A percentile compares a stretch with the other conserved stretches of the same genome.
Evolutionary conservation across 495 filamentous ascomycete species (phyloP).

Genomic region (Aspergillus campestris): DNA sequence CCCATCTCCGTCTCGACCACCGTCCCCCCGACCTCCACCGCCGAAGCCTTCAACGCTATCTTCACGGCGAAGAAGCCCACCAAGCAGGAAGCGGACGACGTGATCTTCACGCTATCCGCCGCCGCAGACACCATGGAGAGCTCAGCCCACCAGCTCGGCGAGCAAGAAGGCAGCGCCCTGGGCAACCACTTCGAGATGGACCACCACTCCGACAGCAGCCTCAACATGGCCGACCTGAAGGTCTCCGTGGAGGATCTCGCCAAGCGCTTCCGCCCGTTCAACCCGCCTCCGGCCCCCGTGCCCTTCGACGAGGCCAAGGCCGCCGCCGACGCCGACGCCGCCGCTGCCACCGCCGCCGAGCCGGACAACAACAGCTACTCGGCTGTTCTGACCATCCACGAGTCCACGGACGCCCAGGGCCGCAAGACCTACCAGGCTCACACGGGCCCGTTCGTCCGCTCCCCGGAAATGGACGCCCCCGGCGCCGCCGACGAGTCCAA

Average conservation of each 20-base stretch:
- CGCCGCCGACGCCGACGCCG: conserved; percentile 11
- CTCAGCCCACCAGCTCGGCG: conserved; percentile 38
- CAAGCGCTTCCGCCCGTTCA: conserved; percentile 63
- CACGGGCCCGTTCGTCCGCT: conserved; percentile 33
- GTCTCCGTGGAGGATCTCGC: conserved; percentile 45
- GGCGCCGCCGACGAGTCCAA: conserved; percentile 17
- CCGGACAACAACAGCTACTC: conserved; percentile 49
- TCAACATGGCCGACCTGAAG: conserved; percentile 27
- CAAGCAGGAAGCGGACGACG: conserved; percentile 51
- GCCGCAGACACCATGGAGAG: conserved; percentile 65
- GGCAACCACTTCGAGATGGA: conserved; percentile 43
- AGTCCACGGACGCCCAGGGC: conserved; percentile 63
- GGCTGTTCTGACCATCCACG: conserved; percentile 72
- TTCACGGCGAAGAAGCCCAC: conserved; percentile 50
- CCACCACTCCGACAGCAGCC: conserved; percentile 18
- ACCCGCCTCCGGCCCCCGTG: conserved; percentile 65
- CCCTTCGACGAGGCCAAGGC: conserved; percentile 42
- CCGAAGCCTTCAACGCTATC: conserved; percentile 70
- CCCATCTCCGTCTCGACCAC: conserved; percentile 81
- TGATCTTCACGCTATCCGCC: conserved; percentile 69
- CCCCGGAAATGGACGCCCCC: conserved; percentile 27
- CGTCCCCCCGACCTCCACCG: conserved; percentile 61
- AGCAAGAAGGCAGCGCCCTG: conserved; percentile 37
- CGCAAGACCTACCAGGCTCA: conserved; percentile 51
- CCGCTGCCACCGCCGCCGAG: conserved; percentile 9